Conservation (phyloP, 345 rosid species). For the Draba incana region DNA sequence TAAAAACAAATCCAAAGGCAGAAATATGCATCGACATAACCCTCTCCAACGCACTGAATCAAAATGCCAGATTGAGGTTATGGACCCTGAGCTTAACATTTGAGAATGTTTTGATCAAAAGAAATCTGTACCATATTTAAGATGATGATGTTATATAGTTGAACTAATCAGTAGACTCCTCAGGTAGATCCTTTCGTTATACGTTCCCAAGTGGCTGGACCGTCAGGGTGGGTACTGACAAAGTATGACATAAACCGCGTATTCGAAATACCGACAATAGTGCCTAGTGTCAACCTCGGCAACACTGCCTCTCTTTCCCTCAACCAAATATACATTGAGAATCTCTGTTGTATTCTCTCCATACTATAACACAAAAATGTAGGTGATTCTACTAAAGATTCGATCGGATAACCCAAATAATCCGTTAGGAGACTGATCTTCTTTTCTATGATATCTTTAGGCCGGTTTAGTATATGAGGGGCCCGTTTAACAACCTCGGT, state of each 20-base stretch:
- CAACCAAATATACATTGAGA: constrained; percentile 75
- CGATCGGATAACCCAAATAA: constrained; percentile 59
- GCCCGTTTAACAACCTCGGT: constrained; percentile 53
- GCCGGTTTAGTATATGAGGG: constrained; percentile 68
- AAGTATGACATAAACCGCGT: constrained; percentile 42
- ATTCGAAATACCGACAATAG: constrained; percentile 55
- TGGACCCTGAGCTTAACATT: not conserved
- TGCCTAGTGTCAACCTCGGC: constrained; percentile 47
- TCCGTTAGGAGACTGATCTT: constrained; percentile 60
- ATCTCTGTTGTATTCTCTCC: constrained; percentile 58
- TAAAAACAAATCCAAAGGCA: not conserved
- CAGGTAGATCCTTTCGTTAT: constrained; percentile 47
- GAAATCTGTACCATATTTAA: not conserved
- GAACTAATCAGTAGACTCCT: not conserved
- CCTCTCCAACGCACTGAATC: constrained; percentile 14
- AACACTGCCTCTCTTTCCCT: constrained; percentile 48
- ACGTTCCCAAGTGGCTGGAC: constrained; percentile 62
- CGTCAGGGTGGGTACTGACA: constrained; percentile 62
- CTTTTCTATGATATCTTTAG: constrained; percentile 50
- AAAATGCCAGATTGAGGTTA: not conserved
- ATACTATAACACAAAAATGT: constrained; percentile 52
- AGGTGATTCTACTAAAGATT: constrained; percentile 55
- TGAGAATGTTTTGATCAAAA: not conserved
- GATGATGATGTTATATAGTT: not conserved
- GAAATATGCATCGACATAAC: constrained; percentile 3